Evolutionary conservation across 1,284 basidiomycete genomes (phyloP).

Genomic region (Peniophora sp.): DNA sequence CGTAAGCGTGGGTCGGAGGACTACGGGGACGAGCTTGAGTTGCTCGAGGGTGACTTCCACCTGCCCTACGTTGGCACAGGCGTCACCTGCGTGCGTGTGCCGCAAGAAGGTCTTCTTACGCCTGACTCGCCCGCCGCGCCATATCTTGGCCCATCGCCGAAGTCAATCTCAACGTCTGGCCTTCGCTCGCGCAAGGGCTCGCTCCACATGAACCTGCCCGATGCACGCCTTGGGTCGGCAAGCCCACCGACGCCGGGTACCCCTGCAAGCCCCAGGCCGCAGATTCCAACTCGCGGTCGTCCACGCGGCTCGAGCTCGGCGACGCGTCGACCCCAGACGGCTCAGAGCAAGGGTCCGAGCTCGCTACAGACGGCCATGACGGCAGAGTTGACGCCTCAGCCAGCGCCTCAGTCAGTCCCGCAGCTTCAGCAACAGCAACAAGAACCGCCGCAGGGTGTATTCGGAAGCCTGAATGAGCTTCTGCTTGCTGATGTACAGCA

Average conservation of each 20-base stretch:
- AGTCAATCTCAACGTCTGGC: no score
- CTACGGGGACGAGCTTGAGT: constrained; percentile 15
- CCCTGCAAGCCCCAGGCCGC: background rate
- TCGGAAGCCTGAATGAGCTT: no score
- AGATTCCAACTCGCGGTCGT: constrained; percentile 12
- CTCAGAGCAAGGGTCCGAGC: constrained; percentile 1
- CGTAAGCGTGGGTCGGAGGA: constrained; percentile 46
- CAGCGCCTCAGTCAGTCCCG: no score
- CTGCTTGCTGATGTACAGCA: no score
- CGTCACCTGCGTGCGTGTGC: constrained; percentile 17
- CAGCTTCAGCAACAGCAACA: no score
- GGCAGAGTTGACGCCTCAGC: no score
- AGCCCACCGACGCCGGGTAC: background rate
- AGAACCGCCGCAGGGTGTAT: no score
- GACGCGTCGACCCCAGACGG: constrained; percentile 2
- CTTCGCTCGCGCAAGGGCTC: no score
- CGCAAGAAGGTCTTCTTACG: background rate
- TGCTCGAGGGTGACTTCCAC: constrained; percentile 28
- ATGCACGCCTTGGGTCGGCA: background rate
- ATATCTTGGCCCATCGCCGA: background rate
- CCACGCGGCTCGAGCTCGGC: constrained; percentile 6
- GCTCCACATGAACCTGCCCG: no score
- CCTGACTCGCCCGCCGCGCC: background rate
- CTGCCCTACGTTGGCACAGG: constrained; percentile 39
- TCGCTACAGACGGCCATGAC: background rate